Conservation (phyloP, 2,329 filamentous ascomycete species). For the Colletotrichum salicis region DNA sequence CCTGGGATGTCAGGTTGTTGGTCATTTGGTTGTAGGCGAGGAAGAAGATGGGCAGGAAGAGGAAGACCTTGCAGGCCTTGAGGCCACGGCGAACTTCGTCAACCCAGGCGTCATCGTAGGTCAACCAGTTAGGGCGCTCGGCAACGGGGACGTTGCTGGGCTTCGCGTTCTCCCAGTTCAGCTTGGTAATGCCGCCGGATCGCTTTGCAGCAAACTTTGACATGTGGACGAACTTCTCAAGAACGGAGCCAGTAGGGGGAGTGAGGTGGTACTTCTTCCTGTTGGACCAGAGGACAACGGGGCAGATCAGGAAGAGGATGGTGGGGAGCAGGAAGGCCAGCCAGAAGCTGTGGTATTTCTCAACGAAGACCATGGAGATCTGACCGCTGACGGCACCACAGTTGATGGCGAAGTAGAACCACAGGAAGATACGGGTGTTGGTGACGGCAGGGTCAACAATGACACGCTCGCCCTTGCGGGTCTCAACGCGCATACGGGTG, state of each 20-base stretch:
- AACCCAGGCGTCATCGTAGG: constrained; percentile 85
- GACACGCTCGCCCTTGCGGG: constrained; percentile 70
- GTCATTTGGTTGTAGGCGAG: constrained; percentile 70
- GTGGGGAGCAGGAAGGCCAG: constrained; percentile 76
- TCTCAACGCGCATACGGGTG: constrained; percentile 66
- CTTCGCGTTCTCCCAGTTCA: constrained; percentile 76
- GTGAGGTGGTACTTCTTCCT: constrained; percentile 69
- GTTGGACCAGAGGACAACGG: constrained; percentile 69
- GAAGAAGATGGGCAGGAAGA: constrained; percentile 75
- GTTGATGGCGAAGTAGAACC: constrained; percentile 70
- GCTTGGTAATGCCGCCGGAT: constrained; percentile 69
- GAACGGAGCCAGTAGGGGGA: constrained; percentile 78
- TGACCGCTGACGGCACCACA: constrained; percentile 70
- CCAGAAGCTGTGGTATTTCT: constrained; percentile 83
- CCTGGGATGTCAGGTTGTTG: constrained; percentile 71
- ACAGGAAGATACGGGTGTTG: constrained; percentile 75
- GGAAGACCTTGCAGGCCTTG: constrained; percentile 76
- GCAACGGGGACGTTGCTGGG: constrained; percentile 69
- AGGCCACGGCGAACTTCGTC: constrained; percentile 79
- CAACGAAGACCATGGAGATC: constrained; percentile 76
- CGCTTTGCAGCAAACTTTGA: constrained; percentile 71
- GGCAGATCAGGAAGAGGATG: constrained; percentile 70
- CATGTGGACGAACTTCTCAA: constrained; percentile 73
- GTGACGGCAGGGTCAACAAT: constrained; percentile 78
- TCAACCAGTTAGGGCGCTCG: constrained; percentile 77